phyloP scores from a whole-genome alignment of 768 basidiomycete species.

The Hydnum rufescens region DNA sequence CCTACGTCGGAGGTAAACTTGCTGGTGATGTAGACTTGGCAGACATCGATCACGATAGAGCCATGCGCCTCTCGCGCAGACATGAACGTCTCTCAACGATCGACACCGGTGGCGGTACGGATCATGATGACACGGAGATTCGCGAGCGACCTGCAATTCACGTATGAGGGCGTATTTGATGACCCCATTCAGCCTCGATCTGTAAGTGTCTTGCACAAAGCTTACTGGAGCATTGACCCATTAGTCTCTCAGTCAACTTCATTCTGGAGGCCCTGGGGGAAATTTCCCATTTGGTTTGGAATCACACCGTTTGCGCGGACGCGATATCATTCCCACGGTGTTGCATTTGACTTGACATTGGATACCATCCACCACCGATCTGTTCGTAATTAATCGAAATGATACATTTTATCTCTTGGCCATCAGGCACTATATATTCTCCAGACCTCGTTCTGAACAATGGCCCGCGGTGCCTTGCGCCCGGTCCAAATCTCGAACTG shows the following conservation, averaged over 20 bases:
- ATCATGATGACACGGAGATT: slow-evolving; percentile 42
- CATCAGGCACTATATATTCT: slow-evolving; percentile 9
- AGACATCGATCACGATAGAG: slow-evolving; percentile 30
- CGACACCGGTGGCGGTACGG: slow-evolving; percentile 51
- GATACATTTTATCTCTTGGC: not conserved
- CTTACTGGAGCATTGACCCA: too few relatives aligned
- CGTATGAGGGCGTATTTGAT: slow-evolving; percentile 48
- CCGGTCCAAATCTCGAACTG: slow-evolving; percentile 77
- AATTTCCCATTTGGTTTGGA: slow-evolving; percentile 49
- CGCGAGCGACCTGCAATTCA: slow-evolving; percentile 39
- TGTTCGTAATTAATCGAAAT: not conserved
- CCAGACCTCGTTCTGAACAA: slow-evolving; percentile 14
- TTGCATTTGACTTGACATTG: not conserved
- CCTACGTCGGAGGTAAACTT: slow-evolving; percentile 36
- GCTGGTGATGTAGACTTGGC: slow-evolving; percentile 42
- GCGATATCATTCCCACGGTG: not conserved
- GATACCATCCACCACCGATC: not conserved
- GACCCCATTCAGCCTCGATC: too few relatives aligned
- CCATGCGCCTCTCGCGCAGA: slow-evolving; percentile 12
- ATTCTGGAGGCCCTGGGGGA: slow-evolving; percentile 25
- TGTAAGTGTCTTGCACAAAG: too few relatives aligned
- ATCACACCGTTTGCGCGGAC: slow-evolving; percentile 30
- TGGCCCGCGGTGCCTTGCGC: slow-evolving; percentile 15
- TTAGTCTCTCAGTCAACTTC: too few relatives aligned
- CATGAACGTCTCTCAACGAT: slow-evolving; percentile 32